Base-by-base conservation (phyloP, 257 asterid genomes). In the Nicotiana tabacum region DNA sequence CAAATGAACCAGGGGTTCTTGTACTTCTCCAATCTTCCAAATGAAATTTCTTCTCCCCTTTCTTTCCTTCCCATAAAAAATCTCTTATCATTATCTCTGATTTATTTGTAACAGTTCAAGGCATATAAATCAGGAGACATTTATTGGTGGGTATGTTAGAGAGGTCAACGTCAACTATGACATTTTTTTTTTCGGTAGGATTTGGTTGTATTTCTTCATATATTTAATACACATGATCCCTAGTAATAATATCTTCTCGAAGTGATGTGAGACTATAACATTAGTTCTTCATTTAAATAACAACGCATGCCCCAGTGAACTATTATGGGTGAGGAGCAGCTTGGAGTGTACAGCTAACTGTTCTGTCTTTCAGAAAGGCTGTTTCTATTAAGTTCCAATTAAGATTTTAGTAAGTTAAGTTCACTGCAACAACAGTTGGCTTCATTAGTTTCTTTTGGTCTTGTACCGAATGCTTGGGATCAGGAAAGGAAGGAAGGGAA, bases 11-110 rank as follows among this genome's bases (percentile, higher is more conserved):
- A 57, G 35, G 12, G 21, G 3, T 4, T 37, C 8, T 9, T 69
- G 24, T 69, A 69, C 78, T 69, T 81, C 46, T 62, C 53, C 68
- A 24, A 68, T 80, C 80, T 77, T 2, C 72, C 77, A n/a, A 15
- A 15, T 66, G 0, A 27, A 79, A 11, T 57, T 32, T 77, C 4
- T 2, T 81, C 67, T 53, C 46, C 56, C 51, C 57, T 58, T 46
- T 32, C 48, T 57, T 58, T 32, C 27, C 53, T 76, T 9, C 81
- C 43, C 11, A 46, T 37, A 72, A 46, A 46, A 58, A 12, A 12
- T 12, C 37, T 24, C 78, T 68, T 11, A 6, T 72, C 39, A 72
- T 24, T 46, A 21, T 46, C 79, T 72, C 39, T 6, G 16, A 72
- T 72, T 24, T 46, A 21, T 72, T 46, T 72, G 15, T 58, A 11